A percentile compares a stretch with the other conserved stretches of the same genome.
These are phyloP conservation scores for Fomitopsis pulvina DNA, from an alignment of 768 basidiomycete species.

Conservation along the genomic window DNA sequence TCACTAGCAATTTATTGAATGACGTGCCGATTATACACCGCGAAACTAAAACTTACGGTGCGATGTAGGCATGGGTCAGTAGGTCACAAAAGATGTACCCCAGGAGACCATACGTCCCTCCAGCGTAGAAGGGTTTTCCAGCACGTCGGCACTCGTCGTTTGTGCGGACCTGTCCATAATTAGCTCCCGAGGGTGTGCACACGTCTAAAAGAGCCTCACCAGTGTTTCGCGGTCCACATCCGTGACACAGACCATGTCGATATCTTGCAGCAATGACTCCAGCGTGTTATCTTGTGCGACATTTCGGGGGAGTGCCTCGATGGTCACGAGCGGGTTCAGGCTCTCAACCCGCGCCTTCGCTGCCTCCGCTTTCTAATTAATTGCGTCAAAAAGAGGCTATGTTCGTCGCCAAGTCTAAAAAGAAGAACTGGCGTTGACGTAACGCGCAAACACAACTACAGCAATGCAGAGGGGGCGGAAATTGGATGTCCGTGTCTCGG, in stretches of 20 bases:
- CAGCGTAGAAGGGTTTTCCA: constrained; percentile 82
- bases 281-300: constrained; percentile 45
- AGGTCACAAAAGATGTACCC: constrained; percentile 97
- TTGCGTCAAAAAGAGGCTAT: constrained; percentile 5
- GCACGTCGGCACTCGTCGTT: constrained; percentile 75
- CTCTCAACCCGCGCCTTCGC: constrained; percentile 82
- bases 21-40: not conserved
- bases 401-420: no score
- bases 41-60: constrained; percentile 53
- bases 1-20: constrained; percentile 35
- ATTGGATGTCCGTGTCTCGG: no score
- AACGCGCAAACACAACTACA: no score
- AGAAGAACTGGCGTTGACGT: no score
- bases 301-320: constrained; percentile 58
- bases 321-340: constrained; percentile 85
- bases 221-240: constrained; percentile 66
- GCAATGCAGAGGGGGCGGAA: no score
- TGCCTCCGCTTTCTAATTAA: constrained; percentile 70
- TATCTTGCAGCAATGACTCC: constrained; percentile 49
- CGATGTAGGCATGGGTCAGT: constrained; percentile 77
- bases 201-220: constrained; percentile 40
- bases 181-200: no score
- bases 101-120: constrained; percentile 81
- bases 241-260: constrained; percentile 85
- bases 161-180: constrained; percentile 50